Evolutionary conservation across 2,329 filamentous ascomycete genomes (phyloP), one percentile per base, ranked within the genome.

Genomic region (Thermoascus crustaceus): DNA sequence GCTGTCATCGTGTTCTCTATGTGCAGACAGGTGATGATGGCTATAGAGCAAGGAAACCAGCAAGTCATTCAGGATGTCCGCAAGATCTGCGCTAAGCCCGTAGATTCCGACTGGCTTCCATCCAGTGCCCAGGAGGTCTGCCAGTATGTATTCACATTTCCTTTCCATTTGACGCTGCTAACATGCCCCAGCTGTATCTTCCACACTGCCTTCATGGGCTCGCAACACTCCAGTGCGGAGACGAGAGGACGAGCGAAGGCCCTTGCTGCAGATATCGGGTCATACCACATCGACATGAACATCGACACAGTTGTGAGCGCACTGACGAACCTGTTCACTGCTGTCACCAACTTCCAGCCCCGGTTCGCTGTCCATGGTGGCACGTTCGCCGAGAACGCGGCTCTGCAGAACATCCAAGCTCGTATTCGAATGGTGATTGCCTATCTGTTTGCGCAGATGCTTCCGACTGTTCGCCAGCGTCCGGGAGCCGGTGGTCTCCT

Each of bases 241-340:
- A 87, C 83, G 0, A 66, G 83, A 7, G 66, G 70, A 30, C 68
- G 85, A 18, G 80, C 85, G 1, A 73, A 73, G 49, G 67, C 72
- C 0, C 68, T 89, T 2, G 54, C 66, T 1, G 48, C 53, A 8
- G 55, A 57, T n/a, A 85, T 89, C 34, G 84, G 83, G 3, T 68
- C 74, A 10, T 79, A 86, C 49, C 85, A 91, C 52, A 68, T 75
- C 3, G 74, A 88, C 50, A 65, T 86, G 29, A 76, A 86, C 49
- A 86, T 89, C 38, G 85, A 89, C 51, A 68, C 70, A 2, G 70
- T 80, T 6, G 76, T 78, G 41, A 64, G 72, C 13, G 73, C 80
- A 0, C 64, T 78, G 34, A 76, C 73, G 45, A 69, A 68, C 27
- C 60, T 86, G 1, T 67, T 86, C 36, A 67, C 69, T 0, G 55